A percentile compares a stretch with the other conserved stretches of the same genome.
phyloP scores from a whole-genome alignment of 345 rosid genomes.

The Trapa bicornis region DNA sequence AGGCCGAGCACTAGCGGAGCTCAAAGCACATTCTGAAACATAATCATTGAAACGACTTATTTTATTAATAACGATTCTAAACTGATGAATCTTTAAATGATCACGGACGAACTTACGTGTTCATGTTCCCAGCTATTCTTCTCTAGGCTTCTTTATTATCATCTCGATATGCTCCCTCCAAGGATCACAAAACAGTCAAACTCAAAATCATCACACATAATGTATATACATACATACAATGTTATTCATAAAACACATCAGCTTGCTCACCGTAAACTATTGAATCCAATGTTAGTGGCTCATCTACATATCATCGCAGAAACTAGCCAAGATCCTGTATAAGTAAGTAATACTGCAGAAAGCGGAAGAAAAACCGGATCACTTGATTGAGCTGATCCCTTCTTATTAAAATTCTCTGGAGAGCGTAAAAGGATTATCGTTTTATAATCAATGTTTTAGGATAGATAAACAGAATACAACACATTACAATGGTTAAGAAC shows the following conservation, averaged over 20 bases:
- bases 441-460: no score
- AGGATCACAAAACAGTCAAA: background rate
- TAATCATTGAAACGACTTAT: background rate
- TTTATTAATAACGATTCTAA: background rate
- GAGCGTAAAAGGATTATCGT: background rate
- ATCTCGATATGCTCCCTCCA: conserved; percentile 89
- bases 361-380: background rate
- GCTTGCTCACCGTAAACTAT: background rate
- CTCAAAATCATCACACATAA: background rate
- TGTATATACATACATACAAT: background rate
- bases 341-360: background rate
- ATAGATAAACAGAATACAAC: conserved; percentile 26
- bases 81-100: background rate
- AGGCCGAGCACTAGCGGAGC: no score
- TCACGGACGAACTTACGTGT: conserved; percentile 37
- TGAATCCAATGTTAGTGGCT: background rate
- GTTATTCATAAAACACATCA: background rate
- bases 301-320: background rate
- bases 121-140: conserved; percentile 59
- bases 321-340: background rate
- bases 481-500: conserved; percentile 71
- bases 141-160: conserved; percentile 87
- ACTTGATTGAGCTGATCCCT: background rate
- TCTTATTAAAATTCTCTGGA: background rate
- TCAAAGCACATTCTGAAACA: background rate